Evolutionary conservation across 352 stramenopile species (phyloP), one percentile per base, ranked within the genome.

Genomic region (Globisporangium yorkense): DNA sequence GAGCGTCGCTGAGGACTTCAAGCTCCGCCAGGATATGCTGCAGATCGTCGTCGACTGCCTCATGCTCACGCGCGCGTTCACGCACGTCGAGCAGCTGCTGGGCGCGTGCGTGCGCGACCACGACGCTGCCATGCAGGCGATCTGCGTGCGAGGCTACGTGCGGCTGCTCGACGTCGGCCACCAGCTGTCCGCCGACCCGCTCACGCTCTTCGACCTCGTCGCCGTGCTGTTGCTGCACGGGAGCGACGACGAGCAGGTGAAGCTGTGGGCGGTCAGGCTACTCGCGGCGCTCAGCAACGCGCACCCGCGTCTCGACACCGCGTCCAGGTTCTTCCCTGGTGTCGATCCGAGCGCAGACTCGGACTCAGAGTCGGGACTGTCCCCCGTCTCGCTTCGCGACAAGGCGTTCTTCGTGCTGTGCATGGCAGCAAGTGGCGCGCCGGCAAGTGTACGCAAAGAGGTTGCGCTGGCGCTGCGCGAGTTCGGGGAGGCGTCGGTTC

Each of bases 1-100:
- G 59, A 92, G 77, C 64, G 76, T 87, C 2, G 64, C 73, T 2
- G 81, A 92, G 47, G 79, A 89, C 59, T 88, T 86, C 27, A 88
- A 87, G 64, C 74, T 92, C 39, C 75, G 81, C 18, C 72, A 71
- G 29, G 79, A 89, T 52, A 92, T 89, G 77, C 59, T 88, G 58
- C 63, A 65, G 27, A 87, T 92, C 56, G 81, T 88, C 46, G 59
- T 92, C 27, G 81, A 89, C 62, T 92, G 81, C 35, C 64, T 87
- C 18, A 60, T 89, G 51, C 56, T 72, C 33, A 73, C 70, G 0
- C 53, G 58, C 2, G 75, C 76, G 6, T 79, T 68, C 57, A 53
- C 46, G 2, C 70, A 82, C 41, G 66, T 77, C 4, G 68, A 82
- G 56, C 59, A 41, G 13, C 56, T 92, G 44, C 59, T 89, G 21